Base-by-base conservation (phyloP, 164 flowering plant species). In the Cinnamomum chago region DNA sequence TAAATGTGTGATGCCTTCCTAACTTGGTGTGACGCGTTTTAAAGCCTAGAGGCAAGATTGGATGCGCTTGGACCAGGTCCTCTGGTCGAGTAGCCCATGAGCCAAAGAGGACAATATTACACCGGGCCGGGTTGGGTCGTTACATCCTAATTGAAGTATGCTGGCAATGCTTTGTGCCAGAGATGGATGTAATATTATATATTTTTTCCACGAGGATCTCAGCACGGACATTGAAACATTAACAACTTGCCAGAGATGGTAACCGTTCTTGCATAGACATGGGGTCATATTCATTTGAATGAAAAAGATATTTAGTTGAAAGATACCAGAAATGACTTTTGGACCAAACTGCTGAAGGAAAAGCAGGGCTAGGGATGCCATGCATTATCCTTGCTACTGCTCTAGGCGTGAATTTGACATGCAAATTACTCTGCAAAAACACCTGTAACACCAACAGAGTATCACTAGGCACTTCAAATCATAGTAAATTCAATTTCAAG, bases 371-470 rank as follows among this genome's bases (percentile, higher is more conserved):
- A 52, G 82, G 79, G 60, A 94, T 85, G 72, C 98, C 97, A 79
- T 96, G 99, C 95, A 94, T 85, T 82, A 94, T 92, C 85, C 97
- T 94, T 65, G 99, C 97, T 58, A 92, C 82, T 65, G 97, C 97
- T 83, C 99, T 86, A 6, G 99, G 98, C 24, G 93, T 96, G 83
- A 96, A 90, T 84, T 94, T 94, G n/a, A 75, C 84, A 23, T 92
- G 90, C 25, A 89, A 80, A 77, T 92, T 94, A 50, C 93, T 83
- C 83, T 88, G 95, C 78, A 94, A 79, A 82, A 96, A 92, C 28
- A 95, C 99, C 98, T 95, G 68, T 70, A 64, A 62, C 64, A 76
- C 70, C 68, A 64, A 77, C 50, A 68, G 2, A 33, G 17, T n/a
- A 68, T 15, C 4, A 50, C 27, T 68, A 30, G 27, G 23, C 40